Base-by-base conservation (phyloP, 2,329 filamentous ascomycete species). In the Fusarium sp. region DNA sequence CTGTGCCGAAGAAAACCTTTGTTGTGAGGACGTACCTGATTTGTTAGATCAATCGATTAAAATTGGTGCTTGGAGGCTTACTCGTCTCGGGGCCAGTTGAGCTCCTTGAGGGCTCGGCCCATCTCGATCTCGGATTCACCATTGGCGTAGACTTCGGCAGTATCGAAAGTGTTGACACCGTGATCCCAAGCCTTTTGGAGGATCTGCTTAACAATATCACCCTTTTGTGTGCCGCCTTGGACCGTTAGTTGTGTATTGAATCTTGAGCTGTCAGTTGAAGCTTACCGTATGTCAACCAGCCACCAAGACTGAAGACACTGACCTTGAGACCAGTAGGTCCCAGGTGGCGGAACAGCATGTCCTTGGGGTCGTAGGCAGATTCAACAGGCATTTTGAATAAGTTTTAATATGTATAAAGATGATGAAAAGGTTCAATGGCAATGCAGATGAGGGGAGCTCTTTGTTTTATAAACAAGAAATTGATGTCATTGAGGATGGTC, bases 71-170 rank as follows among this genome's bases (percentile, higher is more conserved):
- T n/a, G 6, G 13, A 5, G 0, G 0, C 34, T 42, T 37, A 66
- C 63, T 89, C 87, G 72, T 87, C 87, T 45, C 87, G 81, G 66
- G 86, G 87, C 86, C 87, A 89, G 62, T 80, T 83, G 48, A 83
- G 87, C 69, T 87, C 84, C 78, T 85, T 85, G 72, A 89, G 84
- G 9, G 86, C 86, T 65, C 85, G 78, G 23, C 88, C 88, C 84
- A 89, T 90, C 71, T 87, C 87, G 30, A 89, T 80, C 77, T 91
- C 89, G 30, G 86, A 89, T 72, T 89, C 82, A 61, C 89, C 89
- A 20, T 83, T 87, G 69, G 85, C 82, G 74, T 89, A 90, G 55
- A 63, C 80, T 76, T 89, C 87, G 5, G 87, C 87, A 20, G 82
- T 86, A 71, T 89, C 88, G 69, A 89, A 89, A 75, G 88, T 89